phyloP scores from a whole-genome alignment of 1,284 basidiomycete genomes.

The Testicularia cyperi region DNA sequence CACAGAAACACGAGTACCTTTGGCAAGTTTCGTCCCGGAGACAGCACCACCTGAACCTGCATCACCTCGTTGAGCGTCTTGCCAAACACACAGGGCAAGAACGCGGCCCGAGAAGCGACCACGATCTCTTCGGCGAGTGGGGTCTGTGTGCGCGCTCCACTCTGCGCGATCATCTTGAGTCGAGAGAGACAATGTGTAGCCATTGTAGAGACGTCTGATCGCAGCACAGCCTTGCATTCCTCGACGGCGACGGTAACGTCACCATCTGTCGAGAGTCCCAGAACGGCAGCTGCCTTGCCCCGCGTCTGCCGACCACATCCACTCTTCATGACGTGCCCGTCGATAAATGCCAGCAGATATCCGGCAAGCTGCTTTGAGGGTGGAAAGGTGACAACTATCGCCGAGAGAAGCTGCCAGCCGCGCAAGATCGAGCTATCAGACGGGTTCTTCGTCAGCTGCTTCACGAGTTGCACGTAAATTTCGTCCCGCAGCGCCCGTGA shows the following conservation, averaged over 20 bases:
- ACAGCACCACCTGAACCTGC: slow-evolving; percentile 77
- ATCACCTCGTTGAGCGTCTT: slow-evolving; percentile 81
- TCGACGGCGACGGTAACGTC: too few relatives aligned
- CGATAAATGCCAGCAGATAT: slow-evolving; percentile 75
- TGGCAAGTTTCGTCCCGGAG: slow-evolving; percentile 75
- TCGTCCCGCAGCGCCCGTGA: slow-evolving; percentile 78
- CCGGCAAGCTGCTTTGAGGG: slow-evolving; percentile 86
- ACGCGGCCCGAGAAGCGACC: slow-evolving; percentile 66
- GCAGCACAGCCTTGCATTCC: too few relatives aligned
- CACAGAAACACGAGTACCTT: slow-evolving; percentile 88
- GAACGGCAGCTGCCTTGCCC: too few relatives aligned
- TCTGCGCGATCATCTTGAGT: not conserved
- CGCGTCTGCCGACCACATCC: too few relatives aligned
- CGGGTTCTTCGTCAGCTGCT: slow-evolving; percentile 81
- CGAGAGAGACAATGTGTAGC: not conserved
- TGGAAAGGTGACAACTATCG: slow-evolving; percentile 80
- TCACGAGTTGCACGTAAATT: slow-evolving; percentile 86
- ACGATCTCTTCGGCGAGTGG: slow-evolving; percentile 3
- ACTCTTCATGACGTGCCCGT: too few relatives aligned
- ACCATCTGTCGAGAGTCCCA: too few relatives aligned
- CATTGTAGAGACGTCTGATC: slow-evolving; percentile 1
- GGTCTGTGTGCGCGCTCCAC: not conserved
- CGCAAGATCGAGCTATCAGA: slow-evolving; percentile 78
- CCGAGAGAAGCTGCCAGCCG: slow-evolving; percentile 87
- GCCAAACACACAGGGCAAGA: slow-evolving; percentile 88